phyloP scores from a whole-genome alignment of 2,329 filamentous ascomycete genomes.

The Dendryphion nanum region DNA sequence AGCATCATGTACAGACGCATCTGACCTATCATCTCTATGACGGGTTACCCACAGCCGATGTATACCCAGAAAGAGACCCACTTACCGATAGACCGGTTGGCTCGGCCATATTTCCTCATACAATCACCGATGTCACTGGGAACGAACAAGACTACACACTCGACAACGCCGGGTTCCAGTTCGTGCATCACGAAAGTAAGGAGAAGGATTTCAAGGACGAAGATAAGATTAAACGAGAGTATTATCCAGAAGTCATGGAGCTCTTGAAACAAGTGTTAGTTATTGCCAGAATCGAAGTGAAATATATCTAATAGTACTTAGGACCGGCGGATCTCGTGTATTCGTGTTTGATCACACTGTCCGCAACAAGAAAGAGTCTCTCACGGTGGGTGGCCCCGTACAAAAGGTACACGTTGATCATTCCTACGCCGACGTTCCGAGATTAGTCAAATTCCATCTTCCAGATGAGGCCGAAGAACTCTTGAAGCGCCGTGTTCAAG shows the following conservation, averaged over 20 bases:
- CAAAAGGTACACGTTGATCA: conserved; percentile 57
- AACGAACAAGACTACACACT: neutral
- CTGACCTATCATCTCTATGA: no score
- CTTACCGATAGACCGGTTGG: no score
- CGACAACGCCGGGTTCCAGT: neutral
- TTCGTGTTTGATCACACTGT: no score
- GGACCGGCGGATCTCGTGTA: no score
- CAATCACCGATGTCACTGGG: neutral
- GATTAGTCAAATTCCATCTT: conserved; percentile 12
- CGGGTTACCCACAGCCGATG: no score
- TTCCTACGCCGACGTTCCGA: conserved; percentile 30
- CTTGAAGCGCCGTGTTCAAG: conserved; percentile 16
- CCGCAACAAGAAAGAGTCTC: conserved; percentile 27
- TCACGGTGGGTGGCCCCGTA: conserved; percentile 36
- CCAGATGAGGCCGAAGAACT: conserved; percentile 4
- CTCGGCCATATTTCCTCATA: no score
- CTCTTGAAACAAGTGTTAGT: no score
- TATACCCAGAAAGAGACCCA: no score
- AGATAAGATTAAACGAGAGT: neutral
- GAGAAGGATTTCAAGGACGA: neutral
- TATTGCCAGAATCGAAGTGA: no score
- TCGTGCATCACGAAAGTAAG: neutral
- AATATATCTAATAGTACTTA: no score
- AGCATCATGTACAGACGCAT: no score
- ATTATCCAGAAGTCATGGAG: neutral